These are phyloP conservation scores for Russula dissimulans DNA, from an alignment of 768 basidiomycete genomes.

Conservation along the genomic window DNA sequence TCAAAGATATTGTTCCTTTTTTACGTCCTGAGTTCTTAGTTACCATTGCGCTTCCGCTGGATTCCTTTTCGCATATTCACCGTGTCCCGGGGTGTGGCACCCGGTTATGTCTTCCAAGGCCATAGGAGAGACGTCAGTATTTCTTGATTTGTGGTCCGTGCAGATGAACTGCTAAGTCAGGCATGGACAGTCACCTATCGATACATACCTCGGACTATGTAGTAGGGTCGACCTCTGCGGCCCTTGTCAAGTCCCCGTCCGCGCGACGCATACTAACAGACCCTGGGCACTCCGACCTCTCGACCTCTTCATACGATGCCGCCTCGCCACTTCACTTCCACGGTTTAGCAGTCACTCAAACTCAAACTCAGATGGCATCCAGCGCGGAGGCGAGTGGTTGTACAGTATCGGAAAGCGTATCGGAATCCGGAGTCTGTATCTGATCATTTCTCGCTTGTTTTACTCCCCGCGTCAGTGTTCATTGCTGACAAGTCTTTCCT, in stretches of 20 bases:
- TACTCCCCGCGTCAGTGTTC: background rate
- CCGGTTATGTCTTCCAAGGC: background rate
- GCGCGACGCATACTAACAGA: constrained; percentile 17
- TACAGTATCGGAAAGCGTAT: background rate
- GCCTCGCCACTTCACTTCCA: constrained; percentile 47
- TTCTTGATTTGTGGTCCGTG: background rate
- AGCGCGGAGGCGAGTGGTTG: background rate
- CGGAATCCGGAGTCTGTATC: constrained; percentile 4
- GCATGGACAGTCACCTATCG: background rate
- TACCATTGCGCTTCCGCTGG: background rate
- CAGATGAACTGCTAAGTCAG: background rate
- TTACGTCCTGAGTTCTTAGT: background rate
- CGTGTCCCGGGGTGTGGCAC: background rate
- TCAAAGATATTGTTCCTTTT: background rate
- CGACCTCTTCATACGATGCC: constrained; percentile 22
- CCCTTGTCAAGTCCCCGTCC: constrained; percentile 9
- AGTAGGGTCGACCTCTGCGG: background rate
- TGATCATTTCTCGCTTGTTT: background rate
- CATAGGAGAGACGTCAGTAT: constrained; percentile 5
- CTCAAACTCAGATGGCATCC: constrained; percentile 38
- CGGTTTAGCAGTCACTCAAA: constrained; percentile 46
- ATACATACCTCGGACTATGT: background rate
- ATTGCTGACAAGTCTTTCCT: background rate
- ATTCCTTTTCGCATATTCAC: background rate
- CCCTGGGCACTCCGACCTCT: constrained; percentile 15